Conservation (phyloP, 176 grass and related monocot genomes). For the Eragrostis nindensis region DNA sequence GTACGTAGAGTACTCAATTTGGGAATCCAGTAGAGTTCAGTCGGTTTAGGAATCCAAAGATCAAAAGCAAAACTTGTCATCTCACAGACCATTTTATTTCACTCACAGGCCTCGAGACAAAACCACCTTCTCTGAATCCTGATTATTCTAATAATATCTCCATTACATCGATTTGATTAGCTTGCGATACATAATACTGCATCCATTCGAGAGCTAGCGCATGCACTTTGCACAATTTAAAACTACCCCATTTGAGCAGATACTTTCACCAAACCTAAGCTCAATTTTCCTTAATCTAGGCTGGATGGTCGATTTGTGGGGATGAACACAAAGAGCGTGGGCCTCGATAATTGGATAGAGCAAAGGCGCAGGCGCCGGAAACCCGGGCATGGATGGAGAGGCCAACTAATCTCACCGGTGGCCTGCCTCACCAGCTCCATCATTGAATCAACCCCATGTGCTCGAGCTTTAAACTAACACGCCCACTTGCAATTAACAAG, state of each 20-base stretch:
- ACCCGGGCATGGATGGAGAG: conserved; percentile 16
- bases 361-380: conserved; percentile 21
- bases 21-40: background rate
- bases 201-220: too few species aligned
- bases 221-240: background rate
- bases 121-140: too few species aligned
- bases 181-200: too few species aligned
- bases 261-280: conserved; percentile 42
- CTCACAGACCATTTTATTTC: too few species aligned
- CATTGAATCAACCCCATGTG: conserved; percentile 39
- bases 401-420: conserved; percentile 47
- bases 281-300: background rate
- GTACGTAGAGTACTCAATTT: background rate
- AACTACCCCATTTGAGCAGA: background rate
- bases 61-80: too few species aligned
- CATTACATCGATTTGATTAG: too few species aligned
- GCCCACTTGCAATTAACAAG: conserved; percentile 39
- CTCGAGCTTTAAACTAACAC: conserved; percentile 16
- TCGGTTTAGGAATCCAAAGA: too few species aligned
- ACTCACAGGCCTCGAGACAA: too few species aligned
- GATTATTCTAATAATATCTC: too few species aligned
- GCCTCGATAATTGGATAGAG: conserved; percentile 35
- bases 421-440: conserved; percentile 37
- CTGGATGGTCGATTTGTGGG: background rate
- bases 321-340: conserved; percentile 23